Base-by-base conservation (phyloP, 331 rosid genomes). In the Prunus yedoensis region DNA sequence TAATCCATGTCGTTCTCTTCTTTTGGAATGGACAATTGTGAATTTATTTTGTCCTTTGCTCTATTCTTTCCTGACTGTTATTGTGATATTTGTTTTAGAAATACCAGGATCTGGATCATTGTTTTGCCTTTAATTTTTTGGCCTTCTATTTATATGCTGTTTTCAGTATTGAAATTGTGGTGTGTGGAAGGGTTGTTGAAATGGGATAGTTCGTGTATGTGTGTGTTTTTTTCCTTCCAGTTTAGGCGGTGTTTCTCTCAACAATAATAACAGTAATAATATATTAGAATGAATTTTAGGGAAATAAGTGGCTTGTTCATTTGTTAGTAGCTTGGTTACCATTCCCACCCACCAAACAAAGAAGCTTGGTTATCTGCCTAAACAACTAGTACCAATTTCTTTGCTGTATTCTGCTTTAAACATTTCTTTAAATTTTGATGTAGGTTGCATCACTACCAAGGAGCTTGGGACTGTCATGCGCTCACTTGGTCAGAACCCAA, bases 391-490 rank as follows among this genome's bases (percentile, higher is more conserved):
- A 69, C 16, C 18, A 41, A 54, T 54, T 18, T 69, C 25, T 17
- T 6, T 18, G 65, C 32, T 28, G 18, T 32, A 32, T 12, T 23
- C 70, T 28, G 66, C 17, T 12, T 12, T 21, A 63, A 65, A 75
- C 75, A 61, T 8, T 45, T 38, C 30, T 45, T 3, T 46, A 13
- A 20, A 25, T 73, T 73, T 30, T 57, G 20, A 10, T 43, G 71
- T 45, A 93, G 98, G 97, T 76, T 88, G 98, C 57, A 91, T 93
- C 78, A 89, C 98, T 2, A 86, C 98, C 75, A 87, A 89, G 84
- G 98, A 93, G 74, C 93, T 93, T 51, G 97, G 98, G 58, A 93
- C 95, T 20, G 91, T 88, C 12, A 91, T 93, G 98, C 65, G 98
- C n/a, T 89, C 95, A 27, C 88, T 91, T 32, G 95, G 97, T 8